Conservation (phyloP, 495 filamentous ascomycete species). For the Stereocaulon alpinum region DNA sequence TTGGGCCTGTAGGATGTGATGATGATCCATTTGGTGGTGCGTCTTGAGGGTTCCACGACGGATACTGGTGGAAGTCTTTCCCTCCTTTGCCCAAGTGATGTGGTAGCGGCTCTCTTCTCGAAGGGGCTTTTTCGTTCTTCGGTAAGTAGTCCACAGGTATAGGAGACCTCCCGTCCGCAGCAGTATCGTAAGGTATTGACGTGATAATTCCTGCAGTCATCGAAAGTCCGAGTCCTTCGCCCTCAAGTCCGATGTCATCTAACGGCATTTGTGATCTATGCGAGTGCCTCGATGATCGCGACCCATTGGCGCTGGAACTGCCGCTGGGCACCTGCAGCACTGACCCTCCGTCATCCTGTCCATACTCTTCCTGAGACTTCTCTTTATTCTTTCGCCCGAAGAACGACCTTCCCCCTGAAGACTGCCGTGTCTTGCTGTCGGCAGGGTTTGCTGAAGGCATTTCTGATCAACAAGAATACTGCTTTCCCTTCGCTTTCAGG, state of each 20-base stretch:
- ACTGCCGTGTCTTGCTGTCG: slow-evolving; percentile 65
- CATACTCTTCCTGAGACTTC: slow-evolving; percentile 41
- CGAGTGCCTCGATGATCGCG: slow-evolving; percentile 69
- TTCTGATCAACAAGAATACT: slow-evolving; percentile 14
- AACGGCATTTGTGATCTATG: slow-evolving; percentile 70
- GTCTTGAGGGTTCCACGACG: slow-evolving; percentile 51
- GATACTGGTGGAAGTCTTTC: slow-evolving; percentile 85
- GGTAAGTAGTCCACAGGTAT: slow-evolving; percentile 68
- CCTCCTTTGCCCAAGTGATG: slow-evolving; percentile 70
- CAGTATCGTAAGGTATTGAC: slow-evolving; percentile 76
- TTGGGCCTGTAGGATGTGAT: slow-evolving; percentile 53
- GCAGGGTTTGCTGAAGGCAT: slow-evolving; percentile 51
- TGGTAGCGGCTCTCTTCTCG: slow-evolving; percentile 61
- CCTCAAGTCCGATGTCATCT: slow-evolving; percentile 43
- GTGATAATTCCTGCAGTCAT: slow-evolving; percentile 80
- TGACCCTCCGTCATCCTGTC: slow-evolving; percentile 44
- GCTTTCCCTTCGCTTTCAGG: slow-evolving; percentile 7
- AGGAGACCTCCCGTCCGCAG: slow-evolving; percentile 55
- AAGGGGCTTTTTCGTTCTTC: slow-evolving; percentile 52
- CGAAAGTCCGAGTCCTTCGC: slow-evolving; percentile 49
- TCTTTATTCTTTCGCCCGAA: slow-evolving; percentile 75
- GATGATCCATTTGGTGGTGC: slow-evolving; percentile 33
- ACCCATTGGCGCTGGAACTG: slow-evolving; percentile 48
- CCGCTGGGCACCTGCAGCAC: slow-evolving; percentile 41
- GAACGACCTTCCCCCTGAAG: slow-evolving; percentile 77